Conservation (phyloP, 805 yeast species). For the Metschnikowia lunata region DNA sequence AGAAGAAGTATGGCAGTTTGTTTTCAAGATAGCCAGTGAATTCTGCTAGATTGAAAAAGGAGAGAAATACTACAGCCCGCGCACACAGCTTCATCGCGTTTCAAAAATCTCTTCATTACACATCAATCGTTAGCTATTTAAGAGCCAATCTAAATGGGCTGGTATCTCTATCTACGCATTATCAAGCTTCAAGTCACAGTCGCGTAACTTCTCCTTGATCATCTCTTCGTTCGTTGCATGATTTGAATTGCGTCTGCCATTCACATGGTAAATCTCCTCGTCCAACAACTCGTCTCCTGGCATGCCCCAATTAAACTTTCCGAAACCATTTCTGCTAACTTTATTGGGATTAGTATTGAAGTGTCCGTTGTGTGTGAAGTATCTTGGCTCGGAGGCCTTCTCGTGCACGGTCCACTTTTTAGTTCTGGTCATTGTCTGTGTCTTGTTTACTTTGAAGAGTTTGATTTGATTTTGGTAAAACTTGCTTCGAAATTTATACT, state of each 20-base stretch:
- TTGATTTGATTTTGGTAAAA: no score
- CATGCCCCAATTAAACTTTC: constrained; percentile 84
- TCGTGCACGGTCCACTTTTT: constrained; percentile 72
- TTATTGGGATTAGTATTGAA: constrained; percentile 66
- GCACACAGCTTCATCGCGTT: no score
- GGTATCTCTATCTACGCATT: background rate
- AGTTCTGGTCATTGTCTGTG: constrained; percentile 62
- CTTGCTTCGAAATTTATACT: no score
- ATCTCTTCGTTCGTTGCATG: constrained; percentile 32
- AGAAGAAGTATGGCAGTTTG: no score
- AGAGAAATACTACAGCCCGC: no score
- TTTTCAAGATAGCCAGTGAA: no score
- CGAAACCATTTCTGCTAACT: constrained; percentile 80
- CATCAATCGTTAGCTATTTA: no score
- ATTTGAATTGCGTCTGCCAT: constrained; percentile 37
- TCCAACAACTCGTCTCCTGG: constrained; percentile 72
- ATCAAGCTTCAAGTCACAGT: constrained; percentile 10
- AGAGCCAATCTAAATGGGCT: no score
- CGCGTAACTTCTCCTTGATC: constrained; percentile 21
- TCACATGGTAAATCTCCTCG: constrained; percentile 31
- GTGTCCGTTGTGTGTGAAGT: constrained; percentile 76
- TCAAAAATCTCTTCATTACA: no score
- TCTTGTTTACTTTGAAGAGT: no score
- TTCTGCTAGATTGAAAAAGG: no score
- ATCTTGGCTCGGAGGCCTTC: constrained; percentile 55